Evolutionary conservation across 2,329 filamentous ascomycete species (phyloP), one percentile per base, ranked within the genome.

Genomic region (Microdochium paspali): DNA sequence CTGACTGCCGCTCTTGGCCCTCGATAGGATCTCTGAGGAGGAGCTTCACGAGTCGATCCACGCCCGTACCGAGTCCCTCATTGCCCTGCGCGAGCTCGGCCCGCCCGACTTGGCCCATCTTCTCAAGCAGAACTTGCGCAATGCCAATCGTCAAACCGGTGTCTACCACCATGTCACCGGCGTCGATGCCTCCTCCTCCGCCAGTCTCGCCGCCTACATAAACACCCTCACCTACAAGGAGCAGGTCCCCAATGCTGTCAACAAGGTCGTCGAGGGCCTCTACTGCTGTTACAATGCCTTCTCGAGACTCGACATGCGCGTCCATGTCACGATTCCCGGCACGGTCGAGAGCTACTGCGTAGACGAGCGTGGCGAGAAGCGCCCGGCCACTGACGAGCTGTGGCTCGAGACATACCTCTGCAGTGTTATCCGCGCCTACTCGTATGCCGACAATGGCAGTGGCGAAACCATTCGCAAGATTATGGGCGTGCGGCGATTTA

Each of bases 261-360:
- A 87, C 62, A 97, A 96, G 71, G 93, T 97, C 49, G 85, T 90
- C 9, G 93, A 94, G 54, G 93, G 93, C 4, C 76, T 95, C 32
- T 97, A 96, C 69, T 97, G 93, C 70, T 98, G 93, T 69, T 98
- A 98, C 77, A 98, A 98, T 87, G 93, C 93, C 54, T 96, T 98
- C 67, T 97, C 93, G 4, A 82, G 94, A 54, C 77, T 97, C 46
- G 93, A 98, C 62, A 98, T 98, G 93, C 89, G 93, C 51, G 91
- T 98, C 12, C 90, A 97, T 62, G 91, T 98, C 50, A 91, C 90
- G 54, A 97, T 98, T 54, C 93, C 93, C 18, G 93, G 93, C 51
- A 93, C 87, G 10, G 89, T 98, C 46, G 91, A 98, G 66, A 94
- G 89, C 67, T 97, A 96, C 65, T 97, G 91, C 65, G 87, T 98